phyloP scores from a whole-genome alignment of 2,329 filamentous ascomycete species.

The Dothiorella sarmentorum region DNA sequence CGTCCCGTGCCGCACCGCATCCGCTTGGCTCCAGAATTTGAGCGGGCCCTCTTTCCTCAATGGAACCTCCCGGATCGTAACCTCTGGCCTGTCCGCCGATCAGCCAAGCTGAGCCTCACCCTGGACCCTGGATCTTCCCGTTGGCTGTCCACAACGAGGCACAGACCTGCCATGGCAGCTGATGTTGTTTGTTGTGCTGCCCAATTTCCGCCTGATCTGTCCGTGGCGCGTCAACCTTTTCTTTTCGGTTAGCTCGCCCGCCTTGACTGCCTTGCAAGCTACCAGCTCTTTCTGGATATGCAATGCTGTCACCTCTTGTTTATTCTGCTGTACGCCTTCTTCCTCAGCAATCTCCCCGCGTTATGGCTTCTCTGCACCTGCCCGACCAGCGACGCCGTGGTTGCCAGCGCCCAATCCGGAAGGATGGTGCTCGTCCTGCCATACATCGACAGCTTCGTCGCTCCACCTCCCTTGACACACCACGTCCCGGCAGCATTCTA shows the following conservation, averaged over 20 bases:
- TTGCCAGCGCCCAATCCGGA: neutral
- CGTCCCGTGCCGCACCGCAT: neutral
- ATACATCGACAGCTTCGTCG: neutral
- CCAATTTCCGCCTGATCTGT: no score
- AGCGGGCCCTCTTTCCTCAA: neutral
- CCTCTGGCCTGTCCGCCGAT: neutral
- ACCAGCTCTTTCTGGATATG: neutral
- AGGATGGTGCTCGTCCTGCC: neutral
- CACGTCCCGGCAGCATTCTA: neutral
- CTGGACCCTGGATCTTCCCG: constrained; percentile 5
- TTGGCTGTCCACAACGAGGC: neutral
- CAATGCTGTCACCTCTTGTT: no score
- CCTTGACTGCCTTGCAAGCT: neutral
- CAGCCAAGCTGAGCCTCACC: constrained; percentile 3
- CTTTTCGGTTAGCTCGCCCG: neutral
- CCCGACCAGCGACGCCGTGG: neutral
- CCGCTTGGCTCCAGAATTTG: neutral
- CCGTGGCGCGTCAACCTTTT: neutral
- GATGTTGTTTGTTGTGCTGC: no score
- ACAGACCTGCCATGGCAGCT: neutral
- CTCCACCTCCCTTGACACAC: neutral
- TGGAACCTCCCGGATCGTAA: neutral
- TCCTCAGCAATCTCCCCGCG: neutral
- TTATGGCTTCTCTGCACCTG: neutral
- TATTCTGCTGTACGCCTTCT: neutral